Base-by-base conservation (phyloP, 2,329 filamentous ascomycete species). In the Penicillium sp. region DNA sequence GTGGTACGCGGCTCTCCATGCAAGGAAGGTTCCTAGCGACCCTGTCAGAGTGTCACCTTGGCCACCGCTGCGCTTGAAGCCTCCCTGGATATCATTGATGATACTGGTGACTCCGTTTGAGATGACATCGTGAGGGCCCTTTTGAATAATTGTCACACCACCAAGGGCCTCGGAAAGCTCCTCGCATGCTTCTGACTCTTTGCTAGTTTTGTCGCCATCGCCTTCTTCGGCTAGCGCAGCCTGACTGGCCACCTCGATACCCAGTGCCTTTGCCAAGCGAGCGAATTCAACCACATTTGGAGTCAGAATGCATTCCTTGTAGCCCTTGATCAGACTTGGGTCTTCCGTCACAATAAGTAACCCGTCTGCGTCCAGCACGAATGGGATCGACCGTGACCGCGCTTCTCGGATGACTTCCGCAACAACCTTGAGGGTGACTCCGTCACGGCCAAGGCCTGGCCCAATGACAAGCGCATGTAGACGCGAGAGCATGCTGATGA, bases 11-110 rank as follows among this genome's bases (percentile, higher is more conserved):
- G 83, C 83, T 45, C 91, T 77, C 83, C 91, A 98, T 1, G 81
- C 90, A 49, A 97, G 68, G 52, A 98, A 81, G 3, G 93, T 97
- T 1, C 86, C 93, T 50, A 98, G 72, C 21, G 83, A 83, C 1
- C 93, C 93, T 0, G 93, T 97, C 51, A 98, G 72, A 3, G 93
- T 97, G 68, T 98, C 93, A 2, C 93, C 93, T 69, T 98, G 93
- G 0, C 93, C 93, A 33, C 91, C 93, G 42, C 87, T 91, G 50
- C 93, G 77, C 78, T 98, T 98, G 64, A 81, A 68, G 1, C 91
- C 91, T 7, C 93, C 93, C 57, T 80, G 70, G 2, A 90, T 69
- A 53, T 95, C 89, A 17, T 84, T 86, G 0, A 85, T 71, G 17
- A 90, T 68, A n/a, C 86, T 94, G 38, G 75, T 75, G 42, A 77